Percentiles rank a stretch among this genome's conserved stretches.
These are phyloP conservation scores for Penicillium maclennaniae DNA, from an alignment of 495 filamentous ascomycete genomes.

Conservation along the genomic window DNA sequence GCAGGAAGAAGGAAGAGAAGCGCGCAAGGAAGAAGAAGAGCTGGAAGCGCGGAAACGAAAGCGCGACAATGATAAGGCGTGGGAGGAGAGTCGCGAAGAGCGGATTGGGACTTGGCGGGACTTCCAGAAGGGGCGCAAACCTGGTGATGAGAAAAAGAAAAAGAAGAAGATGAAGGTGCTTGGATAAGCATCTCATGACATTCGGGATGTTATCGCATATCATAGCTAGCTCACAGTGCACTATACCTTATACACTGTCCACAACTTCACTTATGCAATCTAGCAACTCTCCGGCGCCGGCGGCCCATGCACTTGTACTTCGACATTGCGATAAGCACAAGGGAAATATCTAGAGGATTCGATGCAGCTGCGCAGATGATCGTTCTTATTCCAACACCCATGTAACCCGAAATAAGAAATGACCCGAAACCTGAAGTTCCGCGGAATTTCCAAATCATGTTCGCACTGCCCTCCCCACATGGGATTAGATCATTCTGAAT, in stretches of 20 bases:
- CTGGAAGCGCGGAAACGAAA: constrained; percentile 82
- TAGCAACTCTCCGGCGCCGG: too few species aligned
- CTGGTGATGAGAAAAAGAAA: constrained; percentile 56
- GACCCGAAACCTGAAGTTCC: neutral
- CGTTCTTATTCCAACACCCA: neutral
- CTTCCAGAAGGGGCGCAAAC: constrained; percentile 69
- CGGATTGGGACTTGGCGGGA: constrained; percentile 93
- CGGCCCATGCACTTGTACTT: constrained; percentile 14
- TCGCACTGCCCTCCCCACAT: constrained; percentile 10
- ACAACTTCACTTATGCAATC: neutral
- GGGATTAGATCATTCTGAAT: constrained; percentile 20
- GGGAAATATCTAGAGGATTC: constrained; percentile 2
- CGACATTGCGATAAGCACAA: constrained; percentile 13
- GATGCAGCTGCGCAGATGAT: neutral
- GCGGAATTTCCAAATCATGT: neutral
- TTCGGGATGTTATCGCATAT: neutral
- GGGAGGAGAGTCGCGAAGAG: constrained; percentile 89
- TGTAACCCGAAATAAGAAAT: neutral
- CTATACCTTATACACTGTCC: too few species aligned
- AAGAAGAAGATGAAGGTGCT: constrained; percentile 97
- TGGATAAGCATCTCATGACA: constrained; percentile 32
- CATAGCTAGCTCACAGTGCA: neutral
- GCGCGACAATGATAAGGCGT: constrained; percentile 85
- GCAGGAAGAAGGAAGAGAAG: constrained; percentile 93
- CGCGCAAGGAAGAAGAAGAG: constrained; percentile 85